phyloP scores from a whole-genome alignment of 129 eudicot species.

The Flaveria trinervia region DNA sequence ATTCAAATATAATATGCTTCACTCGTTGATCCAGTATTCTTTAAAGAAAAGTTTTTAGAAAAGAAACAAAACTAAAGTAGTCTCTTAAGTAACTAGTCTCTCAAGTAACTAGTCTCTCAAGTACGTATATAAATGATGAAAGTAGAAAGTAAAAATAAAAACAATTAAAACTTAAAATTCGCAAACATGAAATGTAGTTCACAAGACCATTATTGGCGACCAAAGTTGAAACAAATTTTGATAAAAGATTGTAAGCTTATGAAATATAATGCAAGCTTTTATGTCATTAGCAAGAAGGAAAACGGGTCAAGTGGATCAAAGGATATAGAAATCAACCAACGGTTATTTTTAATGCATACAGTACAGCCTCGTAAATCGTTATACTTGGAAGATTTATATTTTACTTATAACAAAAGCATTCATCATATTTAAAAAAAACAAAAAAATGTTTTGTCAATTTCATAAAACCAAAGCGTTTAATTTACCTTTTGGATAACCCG shows the following conservation, averaged over 20 bases:
- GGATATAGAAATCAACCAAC: neutral
- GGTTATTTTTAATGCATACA: neutral
- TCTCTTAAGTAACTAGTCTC: neutral
- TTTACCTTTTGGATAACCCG: conserved; percentile 96
- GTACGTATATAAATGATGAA: neutral
- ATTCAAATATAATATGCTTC: neutral
- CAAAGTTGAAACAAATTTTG: too few species aligned
- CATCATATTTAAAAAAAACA: neutral
- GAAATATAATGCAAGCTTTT: neutral
- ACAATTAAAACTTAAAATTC: neutral
- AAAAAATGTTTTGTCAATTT: neutral
- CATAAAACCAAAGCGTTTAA: neutral
- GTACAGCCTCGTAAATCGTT: neutral
- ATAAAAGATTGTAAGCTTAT: neutral
- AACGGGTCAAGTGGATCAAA: neutral
- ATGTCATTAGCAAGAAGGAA: neutral
- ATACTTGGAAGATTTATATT: neutral
- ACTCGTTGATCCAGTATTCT: neutral
- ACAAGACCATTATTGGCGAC: neutral
- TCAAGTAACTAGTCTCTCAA: neutral
- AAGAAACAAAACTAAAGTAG: neutral
- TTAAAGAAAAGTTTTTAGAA: neutral
- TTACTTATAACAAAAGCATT: neutral
- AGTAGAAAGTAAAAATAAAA: too few species aligned
- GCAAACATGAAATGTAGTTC: neutral